These are phyloP conservation scores for Chlorella sp. DNA, from an alignment of 139 green algal genomes.

Conservation along the genomic window DNA sequence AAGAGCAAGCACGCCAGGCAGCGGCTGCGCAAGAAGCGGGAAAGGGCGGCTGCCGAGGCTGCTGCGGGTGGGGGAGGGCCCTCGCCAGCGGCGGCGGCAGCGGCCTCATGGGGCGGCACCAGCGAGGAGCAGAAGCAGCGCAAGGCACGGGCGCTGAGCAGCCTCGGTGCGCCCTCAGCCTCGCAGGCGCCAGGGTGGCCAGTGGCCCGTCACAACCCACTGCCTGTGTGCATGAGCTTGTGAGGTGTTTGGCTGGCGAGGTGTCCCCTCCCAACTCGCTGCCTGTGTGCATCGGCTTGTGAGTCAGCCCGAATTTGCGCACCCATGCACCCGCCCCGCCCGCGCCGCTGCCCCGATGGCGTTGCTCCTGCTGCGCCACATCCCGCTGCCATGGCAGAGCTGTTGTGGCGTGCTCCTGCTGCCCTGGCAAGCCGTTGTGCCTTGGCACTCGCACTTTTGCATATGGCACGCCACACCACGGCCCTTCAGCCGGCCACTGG, in stretches of 20 bases:
- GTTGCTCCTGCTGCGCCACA: not conserved
- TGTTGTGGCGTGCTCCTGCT: too few relatives aligned
- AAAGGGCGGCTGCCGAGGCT: not conserved
- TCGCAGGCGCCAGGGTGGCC: not conserved
- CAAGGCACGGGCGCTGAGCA: slow-evolving; percentile 15
- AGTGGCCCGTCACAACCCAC: too few relatives aligned
- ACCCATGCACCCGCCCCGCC: too few relatives aligned
- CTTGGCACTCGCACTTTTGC: not conserved
- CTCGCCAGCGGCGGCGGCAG: not conserved
- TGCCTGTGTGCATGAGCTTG: too few relatives aligned
- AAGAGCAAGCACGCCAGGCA: slow-evolving; percentile 5
- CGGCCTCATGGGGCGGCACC: not conserved
- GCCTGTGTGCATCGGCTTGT: too few relatives aligned
- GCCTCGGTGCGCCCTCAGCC: not conserved
- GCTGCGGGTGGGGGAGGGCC: not conserved
- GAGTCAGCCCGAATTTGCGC: too few relatives aligned
- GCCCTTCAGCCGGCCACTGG: too few relatives aligned
- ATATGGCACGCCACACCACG: too few relatives aligned
- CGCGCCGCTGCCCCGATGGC: not conserved
- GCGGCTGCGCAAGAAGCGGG: not conserved
- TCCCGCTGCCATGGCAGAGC: not conserved
- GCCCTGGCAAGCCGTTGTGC: too few relatives aligned
- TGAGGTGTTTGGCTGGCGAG: too few relatives aligned
- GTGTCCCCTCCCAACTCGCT: too few relatives aligned
- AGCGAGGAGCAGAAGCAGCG: slow-evolving; percentile 27